Base-by-base conservation (phyloP, 495 filamentous ascomycete species). In the Lophium mytilinum region DNA sequence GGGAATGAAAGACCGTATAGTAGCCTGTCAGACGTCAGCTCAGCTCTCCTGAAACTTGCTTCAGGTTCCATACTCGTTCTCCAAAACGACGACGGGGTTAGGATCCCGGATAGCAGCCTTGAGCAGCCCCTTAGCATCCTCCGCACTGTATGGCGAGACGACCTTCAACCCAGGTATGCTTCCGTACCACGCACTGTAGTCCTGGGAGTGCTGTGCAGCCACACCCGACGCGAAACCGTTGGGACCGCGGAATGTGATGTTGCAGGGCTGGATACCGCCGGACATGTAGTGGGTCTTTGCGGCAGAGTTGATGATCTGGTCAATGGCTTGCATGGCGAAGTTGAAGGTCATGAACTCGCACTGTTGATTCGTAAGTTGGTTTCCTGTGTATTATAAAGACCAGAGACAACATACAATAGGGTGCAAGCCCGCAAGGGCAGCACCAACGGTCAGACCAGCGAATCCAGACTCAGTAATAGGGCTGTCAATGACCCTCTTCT, bases 281-380 rank as follows among this genome's bases (percentile, higher is more conserved):
- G 92, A 96, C 93, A 98, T 98, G 79, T 98, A 98, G 72, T 96
- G 94, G 18, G 93, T 98, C 79, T 97, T 98, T 62, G 90, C 93
- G 53, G 90, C 93, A 48, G 90, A 96, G 82, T 98, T 98, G 83
- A 98, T 91, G 71, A 98, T 90, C 72, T 98, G 93, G 75, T 98
- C 93, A 73, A 98, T 98, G 62, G 93, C 86, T 78, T 98, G 93
- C 93, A 98, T 98, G 73, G 93, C 93, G 72, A 98, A 98, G 81
- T 98, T 98, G 88, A 95, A 98, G 65, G 93, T 98, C 93, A 98
- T 98, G 83, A 98, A 98, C 76, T 96, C 90, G 81, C 89, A 95
- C 89, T 95, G 69, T 14, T 39, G 12, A 33, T 35, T 30, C 11
- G 33, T n/a, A 4, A 42, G 35, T 45, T 54, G 15, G 19, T 17